Conservation (phyloP, 306 rosid species). For the Dicorynia guianensis region DNA sequence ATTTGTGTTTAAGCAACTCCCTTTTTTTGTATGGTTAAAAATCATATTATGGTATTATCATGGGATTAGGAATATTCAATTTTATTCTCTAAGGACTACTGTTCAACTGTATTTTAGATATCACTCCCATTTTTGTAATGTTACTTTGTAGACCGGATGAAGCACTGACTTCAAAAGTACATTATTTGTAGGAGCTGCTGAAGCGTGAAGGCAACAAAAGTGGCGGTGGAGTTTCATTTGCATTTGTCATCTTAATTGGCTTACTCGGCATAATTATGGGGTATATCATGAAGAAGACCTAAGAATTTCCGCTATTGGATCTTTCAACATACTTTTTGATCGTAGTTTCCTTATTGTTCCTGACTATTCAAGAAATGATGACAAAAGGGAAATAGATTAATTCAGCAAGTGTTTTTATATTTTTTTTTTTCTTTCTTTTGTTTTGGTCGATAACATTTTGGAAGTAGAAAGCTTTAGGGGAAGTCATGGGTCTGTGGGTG, state of each 20-base stretch:
- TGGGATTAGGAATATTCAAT: not conserved
- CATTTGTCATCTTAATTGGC: slow-evolving; percentile 67
- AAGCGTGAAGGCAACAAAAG: slow-evolving; percentile 69
- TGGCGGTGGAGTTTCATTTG: slow-evolving; percentile 68
- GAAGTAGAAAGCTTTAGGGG: slow-evolving; percentile 55
- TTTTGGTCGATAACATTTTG: slow-evolving; percentile 56
- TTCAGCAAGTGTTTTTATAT: slow-evolving; percentile 32
- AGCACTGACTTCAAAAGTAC: slow-evolving; percentile 29
- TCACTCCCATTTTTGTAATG: slow-evolving; percentile 33
- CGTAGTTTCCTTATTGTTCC: slow-evolving; percentile 45
- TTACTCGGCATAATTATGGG: slow-evolving; percentile 79
- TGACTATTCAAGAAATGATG: slow-evolving; percentile 55
- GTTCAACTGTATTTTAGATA: slow-evolving; percentile 4
- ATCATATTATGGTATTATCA: not conserved
- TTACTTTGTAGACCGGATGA: slow-evolving; percentile 21
- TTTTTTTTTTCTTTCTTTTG: slow-evolving; percentile 39
- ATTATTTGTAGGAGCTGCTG: slow-evolving; percentile 76
- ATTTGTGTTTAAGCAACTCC: too few species aligned
- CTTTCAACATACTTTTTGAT: slow-evolving; percentile 40
- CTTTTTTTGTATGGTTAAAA: too few species aligned
- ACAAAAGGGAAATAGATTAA: slow-evolving; percentile 55
- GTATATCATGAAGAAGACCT: slow-evolving; percentile 72
- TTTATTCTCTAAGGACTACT: slow-evolving; percentile 3
- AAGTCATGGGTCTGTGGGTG: slow-evolving; percentile 53
- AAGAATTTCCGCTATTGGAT: slow-evolving; percentile 37